Base-by-base conservation (phyloP, 2,329 filamentous ascomycete genomes). In the Immersiporthe knoxdaviesiana region DNA sequence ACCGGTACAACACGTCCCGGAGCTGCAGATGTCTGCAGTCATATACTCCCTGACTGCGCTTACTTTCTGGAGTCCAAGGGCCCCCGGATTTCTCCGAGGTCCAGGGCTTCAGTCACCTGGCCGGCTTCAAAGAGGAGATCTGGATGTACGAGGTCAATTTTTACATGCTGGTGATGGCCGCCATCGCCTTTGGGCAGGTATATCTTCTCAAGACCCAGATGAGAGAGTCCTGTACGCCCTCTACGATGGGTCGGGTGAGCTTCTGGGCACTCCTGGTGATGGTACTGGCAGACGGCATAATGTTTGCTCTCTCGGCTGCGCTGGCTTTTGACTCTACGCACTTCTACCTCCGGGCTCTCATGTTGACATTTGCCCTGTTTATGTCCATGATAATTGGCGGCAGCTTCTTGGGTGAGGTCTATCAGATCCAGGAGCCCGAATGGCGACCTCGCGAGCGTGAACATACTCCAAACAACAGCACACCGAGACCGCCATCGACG, bases 31-130 rank as follows among this genome's bases (percentile, higher is more conserved):
- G 81, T 90, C 89, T 1, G 82, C 86, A 7, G 83, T 91, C 30
- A 81, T 91, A 24, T 91, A 88, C 78, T 91, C 90, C 90, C 90
- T 0, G 90, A 91, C 76, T 92, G 90, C 74, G 86, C 84, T 4
- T 91, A 88, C 77, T 89, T 90, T 70, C 80, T 92, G 44, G 87
- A 90, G 74, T 87, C 87, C 18, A 89, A 88, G 74, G 90, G 90
- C 0, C 87, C 88, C 89, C 89, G 0, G 79, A 81, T 18, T 89
- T 83, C 70, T 75, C 85, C 0, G 79, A 83, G 0, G 77, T 77
- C 6, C 84, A 88, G 41, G 84, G 84, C 1, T 79, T 84, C 12
- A 79, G 84, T 11, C 88, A 91, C 74, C 80, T 91, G 4, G 76
- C 82, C 0, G 89, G 89, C 11, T 81, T 86, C 74, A 91, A 91